Conservation (phyloP, 1,284 basidiomycete genomes). For the Mycena citricolor region DNA sequence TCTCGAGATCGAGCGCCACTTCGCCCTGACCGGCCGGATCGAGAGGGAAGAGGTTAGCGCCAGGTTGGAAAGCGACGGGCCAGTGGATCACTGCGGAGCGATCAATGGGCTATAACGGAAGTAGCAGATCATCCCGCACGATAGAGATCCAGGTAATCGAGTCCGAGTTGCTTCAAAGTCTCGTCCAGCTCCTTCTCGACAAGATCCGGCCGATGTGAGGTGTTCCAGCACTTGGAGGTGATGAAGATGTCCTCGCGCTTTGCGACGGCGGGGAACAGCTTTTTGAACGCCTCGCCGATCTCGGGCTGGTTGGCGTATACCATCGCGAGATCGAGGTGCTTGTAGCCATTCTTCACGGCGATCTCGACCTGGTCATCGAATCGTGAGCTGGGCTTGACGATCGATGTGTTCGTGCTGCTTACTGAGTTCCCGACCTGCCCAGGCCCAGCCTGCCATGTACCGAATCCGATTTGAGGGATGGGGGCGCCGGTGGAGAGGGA, state of each 20-base stretch:
- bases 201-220: constrained; percentile 54
- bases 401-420: constrained; percentile 26
- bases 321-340: constrained; percentile 77
- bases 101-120: not conserved
- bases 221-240: constrained; percentile 82
- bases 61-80: constrained; percentile 75
- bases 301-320: constrained; percentile 75
- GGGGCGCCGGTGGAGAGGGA: constrained; percentile 49
- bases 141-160: constrained; percentile 79
- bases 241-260: constrained; percentile 81
- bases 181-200: constrained; percentile 74
- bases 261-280: constrained; percentile 75
- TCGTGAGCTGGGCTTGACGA: constrained; percentile 8
- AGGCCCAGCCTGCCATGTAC: constrained; percentile 79
- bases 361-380: constrained; percentile 56
- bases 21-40: constrained; percentile 45
- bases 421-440: constrained; percentile 76
- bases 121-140: constrained; percentile 36
- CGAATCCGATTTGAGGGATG: constrained; percentile 75
- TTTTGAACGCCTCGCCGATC: constrained; percentile 68
- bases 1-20: constrained; percentile 56
- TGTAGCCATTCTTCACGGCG: constrained; percentile 71
- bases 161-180: constrained; percentile 68
- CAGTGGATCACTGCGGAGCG: constrained; percentile 73
- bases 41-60: constrained; percentile 55